These are phyloP conservation scores for Pseudohyphozyma bogoriensis DNA, from an alignment of 768 basidiomycete genomes.

Conservation along the genomic window DNA sequence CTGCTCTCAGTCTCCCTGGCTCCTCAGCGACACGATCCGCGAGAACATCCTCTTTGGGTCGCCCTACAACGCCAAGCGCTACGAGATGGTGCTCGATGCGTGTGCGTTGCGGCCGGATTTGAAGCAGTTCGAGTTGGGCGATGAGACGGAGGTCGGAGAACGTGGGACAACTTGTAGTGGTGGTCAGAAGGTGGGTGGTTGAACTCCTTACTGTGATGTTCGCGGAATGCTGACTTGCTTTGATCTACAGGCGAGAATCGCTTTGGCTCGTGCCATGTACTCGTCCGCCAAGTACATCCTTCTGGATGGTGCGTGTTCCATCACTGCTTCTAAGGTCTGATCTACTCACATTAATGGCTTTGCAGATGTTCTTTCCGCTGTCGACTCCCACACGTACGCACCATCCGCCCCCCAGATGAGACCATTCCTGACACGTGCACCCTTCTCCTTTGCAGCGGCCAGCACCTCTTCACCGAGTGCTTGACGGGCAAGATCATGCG, in stretches of 20 bases:
- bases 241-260: conserved; percentile 39
- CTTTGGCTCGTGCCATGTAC: conserved; percentile 71
- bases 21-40: conserved; percentile 68
- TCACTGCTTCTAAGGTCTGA: too few species aligned
- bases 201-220: background rate
- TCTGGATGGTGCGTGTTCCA: too few species aligned
- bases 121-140: conserved; percentile 60
- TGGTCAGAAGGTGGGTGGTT: conserved; percentile 11
- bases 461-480: conserved; percentile 69
- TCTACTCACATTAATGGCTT: too few species aligned
- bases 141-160: conserved; percentile 48
- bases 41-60: conserved; percentile 73
- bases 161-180: conserved; percentile 24
- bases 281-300: conserved; percentile 53
- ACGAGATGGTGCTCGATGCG: conserved; percentile 57
- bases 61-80: conserved; percentile 53
- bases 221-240: conserved; percentile 13
- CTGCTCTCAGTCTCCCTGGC: conserved; percentile 55
- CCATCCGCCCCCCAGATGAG: conserved; percentile 35
- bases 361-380: conserved; percentile 29
- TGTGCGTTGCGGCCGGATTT: conserved; percentile 67
- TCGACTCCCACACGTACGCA: conserved; percentile 57
- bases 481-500: conserved; percentile 65
- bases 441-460: conserved; percentile 49
- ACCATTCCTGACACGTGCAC: conserved; percentile 36